Evolutionary conservation across 1,284 basidiomycete species (phyloP).

Genomic region (Ceratobasidium sp.): DNA sequence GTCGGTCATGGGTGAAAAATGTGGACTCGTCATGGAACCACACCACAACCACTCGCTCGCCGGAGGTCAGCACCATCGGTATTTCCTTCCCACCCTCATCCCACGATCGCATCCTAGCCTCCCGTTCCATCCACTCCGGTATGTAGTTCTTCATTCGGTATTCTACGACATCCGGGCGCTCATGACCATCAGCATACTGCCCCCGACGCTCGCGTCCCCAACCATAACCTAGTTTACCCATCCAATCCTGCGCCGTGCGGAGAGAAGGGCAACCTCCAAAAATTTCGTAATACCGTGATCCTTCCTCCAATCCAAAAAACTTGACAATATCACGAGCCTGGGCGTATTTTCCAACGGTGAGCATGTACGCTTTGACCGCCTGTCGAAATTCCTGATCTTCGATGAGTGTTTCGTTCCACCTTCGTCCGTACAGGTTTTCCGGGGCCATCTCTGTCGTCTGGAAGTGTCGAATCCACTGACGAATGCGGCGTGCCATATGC

Average conservation of each 20-base stretch:
- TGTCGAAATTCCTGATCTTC: constrained; percentile 29
- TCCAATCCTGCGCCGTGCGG: constrained; percentile 30
- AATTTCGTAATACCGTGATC: not conserved
- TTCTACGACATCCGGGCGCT: constrained; percentile 37
- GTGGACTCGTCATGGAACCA: constrained; percentile 57
- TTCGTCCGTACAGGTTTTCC: not conserved
- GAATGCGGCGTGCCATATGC: not conserved
- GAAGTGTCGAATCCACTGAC: not conserved
- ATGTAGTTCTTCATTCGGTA: constrained; percentile 35
- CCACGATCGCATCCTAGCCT: not conserved
- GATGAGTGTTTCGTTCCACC: constrained; percentile 21
- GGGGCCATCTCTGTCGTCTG: not conserved
- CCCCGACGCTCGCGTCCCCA: constrained; percentile 28
- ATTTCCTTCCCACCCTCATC: not conserved
- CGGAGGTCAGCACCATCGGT: constrained; percentile 41
- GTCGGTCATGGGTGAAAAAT: constrained; percentile 56
- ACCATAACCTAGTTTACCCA: constrained; percentile 19
- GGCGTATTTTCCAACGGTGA: constrained; percentile 36
- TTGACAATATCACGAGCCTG: constrained; percentile 31
- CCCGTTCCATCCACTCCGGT: constrained; percentile 8
- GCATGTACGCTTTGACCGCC: constrained; percentile 29
- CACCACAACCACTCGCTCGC: constrained; percentile 37
- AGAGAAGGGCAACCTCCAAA: constrained; percentile 16
- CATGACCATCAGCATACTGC: constrained; percentile 43
- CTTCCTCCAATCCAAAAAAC: constrained; percentile 13